Base-by-base conservation (phyloP, 228 moss, liverwort and hornwort genomes). In the Sphagnum fallax region DNA sequence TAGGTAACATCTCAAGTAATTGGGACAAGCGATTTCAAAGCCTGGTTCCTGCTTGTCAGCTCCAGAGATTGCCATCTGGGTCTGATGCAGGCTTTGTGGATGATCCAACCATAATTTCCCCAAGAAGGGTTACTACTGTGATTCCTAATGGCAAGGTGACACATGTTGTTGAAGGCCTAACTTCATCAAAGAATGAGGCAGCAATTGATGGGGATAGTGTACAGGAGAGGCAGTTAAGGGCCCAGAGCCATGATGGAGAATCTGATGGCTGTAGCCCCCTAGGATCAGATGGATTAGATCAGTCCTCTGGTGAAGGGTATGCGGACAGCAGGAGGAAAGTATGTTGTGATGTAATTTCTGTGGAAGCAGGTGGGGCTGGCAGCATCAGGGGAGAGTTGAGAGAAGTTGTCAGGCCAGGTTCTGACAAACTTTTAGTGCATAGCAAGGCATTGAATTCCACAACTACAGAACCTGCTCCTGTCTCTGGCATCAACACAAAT, bases 21-120 rank as follows among this genome's bases (percentile, higher is more conserved):
- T 96, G 96, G 96, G 82, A 84, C 18, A 61, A 64, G 55, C 83
- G 89, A 52, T 76, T 96, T 7, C 64, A 80, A 67, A 62, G 75
- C 48, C 75, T 92, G 50, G 71, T 73, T 48, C 71, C 71, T 65
- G 76, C 73, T 50, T 65, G 89, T 47, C 78, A 82, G 15, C 55
- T 80, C 49, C 85, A 82, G 69, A 79, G 58, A 65, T 76, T 75
- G 14, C 71, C 64, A 52, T 90, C 86, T 53, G 78, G 75, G 53
- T 90, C 94, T 76, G 79, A 83, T 77, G 75, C 86, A 73, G 80
- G 79, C 48, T 71, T 75, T 67, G 73, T 88, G 14, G 94, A 78
- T 62, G 87, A 95, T 71, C 62, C 82, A 59, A 63, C 84, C 8
- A 57, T 81, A 65, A 66, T 58, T 77, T 80, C 66, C 65, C 47